Conservation (phyloP, 2,329 filamentous ascomycete species). For the Calonectria leucothoes region DNA sequence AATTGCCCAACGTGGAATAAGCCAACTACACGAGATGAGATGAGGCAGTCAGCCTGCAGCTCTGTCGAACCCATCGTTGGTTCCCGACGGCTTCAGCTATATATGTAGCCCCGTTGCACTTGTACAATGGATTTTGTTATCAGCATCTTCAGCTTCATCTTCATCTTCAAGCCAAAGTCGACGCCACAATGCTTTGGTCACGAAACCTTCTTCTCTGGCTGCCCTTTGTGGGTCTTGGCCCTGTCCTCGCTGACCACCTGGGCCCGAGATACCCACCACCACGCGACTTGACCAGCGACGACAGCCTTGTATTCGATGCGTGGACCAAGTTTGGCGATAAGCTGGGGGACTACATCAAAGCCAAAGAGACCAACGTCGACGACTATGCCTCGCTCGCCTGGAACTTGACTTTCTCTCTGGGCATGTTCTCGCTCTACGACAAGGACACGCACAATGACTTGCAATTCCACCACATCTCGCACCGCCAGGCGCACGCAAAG, state of each 20-base stretch:
- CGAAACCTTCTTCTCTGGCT: background rate
- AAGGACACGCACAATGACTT: conserved; percentile 5
- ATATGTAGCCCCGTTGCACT: background rate
- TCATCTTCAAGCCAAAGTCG: background rate
- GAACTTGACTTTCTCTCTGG: conserved; percentile 27
- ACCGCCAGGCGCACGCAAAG: background rate
- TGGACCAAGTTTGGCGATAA: conserved; percentile 9
- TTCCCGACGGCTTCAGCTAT: background rate
- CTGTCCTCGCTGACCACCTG: conserved; percentile 5
- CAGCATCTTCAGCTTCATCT: background rate
- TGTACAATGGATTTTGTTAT: background rate
- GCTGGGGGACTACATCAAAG: background rate
- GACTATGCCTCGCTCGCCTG: background rate
- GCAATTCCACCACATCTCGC: conserved; percentile 27
- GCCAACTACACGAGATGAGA: background rate
- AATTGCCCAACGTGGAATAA: background rate
- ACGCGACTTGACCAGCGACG: conserved; percentile 14
- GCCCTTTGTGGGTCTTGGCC: background rate
- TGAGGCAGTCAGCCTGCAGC: background rate
- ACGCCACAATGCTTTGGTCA: background rate
- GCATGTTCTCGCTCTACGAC: conserved; percentile 28
- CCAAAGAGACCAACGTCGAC: background rate
- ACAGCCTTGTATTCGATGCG: conserved; percentile 5
- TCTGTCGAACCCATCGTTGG: background rate
- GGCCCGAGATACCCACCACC: conserved; percentile 26